Evolutionary conservation across 148 eudicot species (phyloP).

Genomic region (Cornus florida): DNA sequence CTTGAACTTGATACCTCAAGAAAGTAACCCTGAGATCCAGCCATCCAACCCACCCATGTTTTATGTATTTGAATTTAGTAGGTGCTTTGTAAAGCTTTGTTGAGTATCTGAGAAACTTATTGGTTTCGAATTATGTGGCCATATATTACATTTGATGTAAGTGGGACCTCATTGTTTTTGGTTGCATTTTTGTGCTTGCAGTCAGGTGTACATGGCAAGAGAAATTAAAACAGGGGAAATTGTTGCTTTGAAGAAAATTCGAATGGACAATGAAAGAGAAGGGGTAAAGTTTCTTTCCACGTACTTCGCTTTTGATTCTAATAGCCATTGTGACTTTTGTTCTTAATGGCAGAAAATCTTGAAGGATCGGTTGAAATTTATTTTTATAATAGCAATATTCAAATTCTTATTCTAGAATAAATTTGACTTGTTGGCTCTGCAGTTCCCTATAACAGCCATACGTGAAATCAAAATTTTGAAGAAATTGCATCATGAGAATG

Average conservation of each 20-base stretch:
- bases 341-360: neutral
- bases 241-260: slow-evolving; percentile 50
- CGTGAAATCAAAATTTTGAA: slow-evolving; percentile 67
- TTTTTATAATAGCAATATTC: neutral
- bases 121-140: too few relatives aligned
- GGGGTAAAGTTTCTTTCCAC: slow-evolving; percentile 31
- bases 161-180: neutral
- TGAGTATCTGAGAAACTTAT: too few relatives aligned
- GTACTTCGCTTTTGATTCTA: neutral
- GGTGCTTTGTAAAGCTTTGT: too few relatives aligned
- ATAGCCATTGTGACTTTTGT: neutral
- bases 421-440: slow-evolving; percentile 12
- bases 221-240: slow-evolving; percentile 43
- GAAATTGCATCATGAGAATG: slow-evolving; percentile 73
- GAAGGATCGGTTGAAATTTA: neutral
- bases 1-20: too few relatives aligned
- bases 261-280: slow-evolving; percentile 55
- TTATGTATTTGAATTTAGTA: too few relatives aligned
- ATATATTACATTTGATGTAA: neutral
- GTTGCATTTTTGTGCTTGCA: slow-evolving; percentile 22
- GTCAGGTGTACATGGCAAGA: slow-evolving; percentile 49
- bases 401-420: neutral
- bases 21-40: too few relatives aligned
- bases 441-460: slow-evolving; percentile 74
- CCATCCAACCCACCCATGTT: too few relatives aligned